phyloP scores from a whole-genome alignment of 345 rosid genomes.

The Zanthoxylum bungeanum region DNA sequence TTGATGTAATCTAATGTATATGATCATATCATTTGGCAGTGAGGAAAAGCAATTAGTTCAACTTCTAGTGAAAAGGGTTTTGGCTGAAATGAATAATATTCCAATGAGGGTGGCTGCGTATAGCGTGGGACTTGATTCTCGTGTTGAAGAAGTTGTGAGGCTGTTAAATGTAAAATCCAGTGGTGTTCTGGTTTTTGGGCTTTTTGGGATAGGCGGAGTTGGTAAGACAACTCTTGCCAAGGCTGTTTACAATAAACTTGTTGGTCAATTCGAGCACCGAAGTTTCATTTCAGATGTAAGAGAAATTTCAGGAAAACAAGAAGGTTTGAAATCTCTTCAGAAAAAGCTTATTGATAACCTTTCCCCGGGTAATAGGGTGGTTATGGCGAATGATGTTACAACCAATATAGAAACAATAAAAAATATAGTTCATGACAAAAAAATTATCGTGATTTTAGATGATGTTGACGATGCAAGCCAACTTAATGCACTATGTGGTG shows the following conservation, averaged over 20 bases:
- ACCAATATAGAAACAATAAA: conserved; percentile 26
- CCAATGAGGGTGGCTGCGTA: conserved; percentile 44
- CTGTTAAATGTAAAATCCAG: conserved; percentile 21
- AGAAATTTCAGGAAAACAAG: conserved; percentile 21
- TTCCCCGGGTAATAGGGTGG: neutral
- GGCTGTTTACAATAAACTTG: conserved; percentile 35
- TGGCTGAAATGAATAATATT: conserved; percentile 41
- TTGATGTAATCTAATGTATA: neutral
- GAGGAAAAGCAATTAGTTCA: conserved; percentile 21
- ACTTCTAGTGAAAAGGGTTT: conserved; percentile 37
- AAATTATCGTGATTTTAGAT: conserved; percentile 51
- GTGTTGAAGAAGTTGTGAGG: conserved; percentile 13
- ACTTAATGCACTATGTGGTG: conserved; percentile 41
- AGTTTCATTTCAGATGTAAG: conserved; percentile 32
- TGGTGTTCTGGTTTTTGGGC: conserved; percentile 25
- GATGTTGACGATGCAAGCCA: conserved; percentile 48
- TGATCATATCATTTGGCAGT: conserved; percentile 16
- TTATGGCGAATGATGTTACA: conserved; percentile 8
- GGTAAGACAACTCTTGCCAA: conserved; percentile 47
- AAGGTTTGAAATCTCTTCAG: conserved; percentile 43
- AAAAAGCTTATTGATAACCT: conserved; percentile 30
- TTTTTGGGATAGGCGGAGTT: conserved; percentile 40
- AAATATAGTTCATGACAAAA: conserved; percentile 18
- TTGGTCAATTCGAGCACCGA: conserved; percentile 17
- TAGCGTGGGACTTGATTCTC: conserved; percentile 37